A percentile compares a stretch with the other conserved stretches of the same genome.
phyloP scores from a whole-genome alignment of 768 basidiomycete genomes.

The Mycena alexandri region DNA sequence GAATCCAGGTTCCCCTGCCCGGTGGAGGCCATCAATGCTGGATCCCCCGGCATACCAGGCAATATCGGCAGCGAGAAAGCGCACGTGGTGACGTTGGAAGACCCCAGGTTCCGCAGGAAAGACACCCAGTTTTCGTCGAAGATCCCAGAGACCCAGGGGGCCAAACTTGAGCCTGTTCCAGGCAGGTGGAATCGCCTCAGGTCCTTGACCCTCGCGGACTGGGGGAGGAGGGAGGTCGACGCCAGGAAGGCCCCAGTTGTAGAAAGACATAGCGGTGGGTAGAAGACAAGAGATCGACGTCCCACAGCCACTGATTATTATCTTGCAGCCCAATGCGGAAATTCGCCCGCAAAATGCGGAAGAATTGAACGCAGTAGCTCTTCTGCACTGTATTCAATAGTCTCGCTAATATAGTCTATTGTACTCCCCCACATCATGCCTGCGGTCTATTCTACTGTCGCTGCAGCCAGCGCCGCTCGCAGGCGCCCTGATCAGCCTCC shows the following conservation, averaged over 20 bases:
- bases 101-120: background rate
- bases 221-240: background rate
- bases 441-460: background rate
- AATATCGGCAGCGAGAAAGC: constrained; percentile 9
- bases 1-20: background rate
- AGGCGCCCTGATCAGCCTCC: background rate
- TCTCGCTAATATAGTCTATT: no score
- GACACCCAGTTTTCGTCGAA: constrained; percentile 20
- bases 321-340: no score
- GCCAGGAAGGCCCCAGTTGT: constrained; percentile 12
- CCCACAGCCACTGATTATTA: background rate
- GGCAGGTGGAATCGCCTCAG: background rate
- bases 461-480: constrained; percentile 2
- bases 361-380: no score
- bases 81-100: background rate
- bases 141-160: constrained; percentile 11
- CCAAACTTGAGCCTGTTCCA: constrained; percentile 4
- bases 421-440: no score
- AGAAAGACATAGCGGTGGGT: background rate
- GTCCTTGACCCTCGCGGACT: background rate
- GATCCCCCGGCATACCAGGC: constrained; percentile 16
- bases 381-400: no score
- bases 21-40: constrained; percentile 7
- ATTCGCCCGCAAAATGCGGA: background rate
- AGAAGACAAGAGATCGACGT: background rate